Evolutionary conservation across 2,329 filamentous ascomycete genomes (phyloP).

Genomic region (Colletotrichum horii): DNA sequence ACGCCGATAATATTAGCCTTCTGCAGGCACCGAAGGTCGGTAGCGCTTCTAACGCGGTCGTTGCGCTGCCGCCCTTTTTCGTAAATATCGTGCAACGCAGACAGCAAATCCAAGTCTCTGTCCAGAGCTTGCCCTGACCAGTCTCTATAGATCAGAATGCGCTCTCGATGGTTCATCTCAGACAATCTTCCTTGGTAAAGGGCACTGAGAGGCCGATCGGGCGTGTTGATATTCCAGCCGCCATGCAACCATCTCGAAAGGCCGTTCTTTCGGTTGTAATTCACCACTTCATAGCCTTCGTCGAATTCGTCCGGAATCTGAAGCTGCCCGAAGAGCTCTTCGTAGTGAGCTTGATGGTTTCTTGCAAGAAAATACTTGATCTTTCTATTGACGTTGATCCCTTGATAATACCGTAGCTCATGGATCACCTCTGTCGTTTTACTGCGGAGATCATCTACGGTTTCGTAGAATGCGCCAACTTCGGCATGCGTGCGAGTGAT

Average conservation of each 20-base stretch:
- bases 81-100: background rate
- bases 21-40: conserved; percentile 41
- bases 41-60: conserved; percentile 29
- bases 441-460: conserved; percentile 17
- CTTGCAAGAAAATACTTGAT: background rate
- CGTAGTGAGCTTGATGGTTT: conserved; percentile 21
- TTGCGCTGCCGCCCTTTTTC: conserved; percentile 1
- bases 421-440: background rate
- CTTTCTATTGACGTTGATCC: background rate
- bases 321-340: conserved; percentile 29
- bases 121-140: conserved; percentile 18
- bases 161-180: background rate
- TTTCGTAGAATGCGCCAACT: conserved; percentile 33
- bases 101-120: background rate
- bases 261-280: background rate
- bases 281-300: conserved; percentile 29
- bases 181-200: background rate
- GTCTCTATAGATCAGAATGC: conserved; percentile 4
- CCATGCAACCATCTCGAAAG: background rate
- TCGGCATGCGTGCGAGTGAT: conserved; percentile 44
- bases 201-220: background rate
- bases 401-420: background rate
- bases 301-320: background rate
- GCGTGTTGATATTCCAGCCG: background rate
- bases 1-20: conserved; percentile 58